Conservation (phyloP, 768 basidiomycete genomes). For the Phylloporus rhodoxanthus region DNA sequence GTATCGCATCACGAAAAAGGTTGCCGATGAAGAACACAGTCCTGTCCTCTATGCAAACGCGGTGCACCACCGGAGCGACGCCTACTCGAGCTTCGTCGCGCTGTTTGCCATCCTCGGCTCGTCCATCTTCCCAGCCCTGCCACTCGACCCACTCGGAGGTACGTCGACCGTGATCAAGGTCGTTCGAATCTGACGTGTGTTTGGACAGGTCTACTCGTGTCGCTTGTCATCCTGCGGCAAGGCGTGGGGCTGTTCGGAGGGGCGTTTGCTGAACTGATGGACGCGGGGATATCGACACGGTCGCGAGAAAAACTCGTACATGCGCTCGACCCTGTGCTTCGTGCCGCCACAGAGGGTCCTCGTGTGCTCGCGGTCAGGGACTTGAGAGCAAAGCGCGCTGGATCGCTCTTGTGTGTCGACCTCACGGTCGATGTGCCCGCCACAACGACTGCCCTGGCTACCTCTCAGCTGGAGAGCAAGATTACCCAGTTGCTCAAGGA, state of each 20-base stretch:
- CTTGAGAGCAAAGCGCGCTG: conserved; percentile 69
- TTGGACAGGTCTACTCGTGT: conserved; percentile 70
- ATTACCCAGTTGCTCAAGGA: conserved; percentile 53
- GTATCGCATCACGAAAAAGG: conserved; percentile 80
- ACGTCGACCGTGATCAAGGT: conserved; percentile 16
- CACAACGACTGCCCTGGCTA: conserved; percentile 50
- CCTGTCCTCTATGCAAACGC: conserved; percentile 95
- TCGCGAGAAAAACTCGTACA: conserved; percentile 50
- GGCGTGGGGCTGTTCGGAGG: conserved; percentile 60
- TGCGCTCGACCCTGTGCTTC: conserved; percentile 51
- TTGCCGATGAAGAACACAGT: conserved; percentile 86
- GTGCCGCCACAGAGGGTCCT: conserved; percentile 8
- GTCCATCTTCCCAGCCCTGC: conserved; percentile 76
- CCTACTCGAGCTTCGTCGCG: conserved; percentile 87
- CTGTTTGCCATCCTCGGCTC: conserved; percentile 89
- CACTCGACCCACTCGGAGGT: conserved; percentile 94
- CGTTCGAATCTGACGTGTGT: conserved; percentile 4
- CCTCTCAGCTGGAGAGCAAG: conserved; percentile 53
- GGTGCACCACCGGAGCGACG: conserved; percentile 95
- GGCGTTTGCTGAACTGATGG: conserved; percentile 77
- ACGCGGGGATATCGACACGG: conserved; percentile 64
- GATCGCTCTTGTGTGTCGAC: conserved; percentile 81
- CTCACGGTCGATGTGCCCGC: conserved; percentile 67
- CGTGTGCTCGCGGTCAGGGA: conserved; percentile 43
- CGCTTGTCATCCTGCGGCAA: conserved; percentile 80